These are phyloP conservation scores for Verticillium nonalfalfae DNA, from an alignment of 2,329 filamentous ascomycete species.

Conservation along the genomic window DNA sequence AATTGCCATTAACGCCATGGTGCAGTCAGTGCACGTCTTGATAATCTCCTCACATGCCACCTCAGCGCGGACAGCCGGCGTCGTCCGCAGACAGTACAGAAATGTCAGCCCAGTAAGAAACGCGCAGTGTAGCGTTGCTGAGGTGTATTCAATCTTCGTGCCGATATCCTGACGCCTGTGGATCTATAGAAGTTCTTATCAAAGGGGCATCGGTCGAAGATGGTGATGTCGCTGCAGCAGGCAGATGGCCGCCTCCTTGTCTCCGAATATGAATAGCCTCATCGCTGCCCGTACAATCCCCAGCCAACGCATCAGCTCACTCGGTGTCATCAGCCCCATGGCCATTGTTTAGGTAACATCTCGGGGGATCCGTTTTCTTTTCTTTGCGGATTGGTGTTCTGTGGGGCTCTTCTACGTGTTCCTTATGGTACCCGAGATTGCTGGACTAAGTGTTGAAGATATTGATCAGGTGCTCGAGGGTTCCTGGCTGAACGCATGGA, in stretches of 20 bases:
- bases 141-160: slow-evolving; percentile 6
- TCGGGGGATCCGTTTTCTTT: slow-evolving; percentile 20
- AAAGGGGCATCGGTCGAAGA: slow-evolving; percentile 11
- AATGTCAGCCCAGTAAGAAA: slow-evolving; percentile 1
- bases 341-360: neutral
- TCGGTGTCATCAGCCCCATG: slow-evolving; percentile 24
- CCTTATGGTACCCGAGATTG: slow-evolving; percentile 30
- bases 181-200: slow-evolving; percentile 8
- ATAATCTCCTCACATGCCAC: slow-evolving; percentile 12
- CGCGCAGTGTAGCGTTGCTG: slow-evolving; percentile 5
- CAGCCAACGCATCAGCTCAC: slow-evolving; percentile 29
- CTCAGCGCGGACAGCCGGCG: slow-evolving; percentile 10
- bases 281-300: slow-evolving; percentile 28
- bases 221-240: slow-evolving; percentile 14
- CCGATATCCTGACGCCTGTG: slow-evolving; percentile 3
- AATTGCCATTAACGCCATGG: slow-evolving; percentile 21
- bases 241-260: slow-evolving; percentile 23
- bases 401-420: slow-evolving; percentile 28
- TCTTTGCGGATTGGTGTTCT: slow-evolving; percentile 32
- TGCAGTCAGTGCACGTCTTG: slow-evolving; percentile 20
- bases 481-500: slow-evolving; percentile 11
- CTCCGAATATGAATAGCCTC: slow-evolving; percentile 18
- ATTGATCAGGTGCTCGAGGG: slow-evolving; percentile 22
- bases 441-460: slow-evolving; percentile 25
- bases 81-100: slow-evolving; percentile 19